Base-by-base conservation (phyloP, 2,329 filamentous ascomycete genomes). In the Diaporthe destruens region DNA sequence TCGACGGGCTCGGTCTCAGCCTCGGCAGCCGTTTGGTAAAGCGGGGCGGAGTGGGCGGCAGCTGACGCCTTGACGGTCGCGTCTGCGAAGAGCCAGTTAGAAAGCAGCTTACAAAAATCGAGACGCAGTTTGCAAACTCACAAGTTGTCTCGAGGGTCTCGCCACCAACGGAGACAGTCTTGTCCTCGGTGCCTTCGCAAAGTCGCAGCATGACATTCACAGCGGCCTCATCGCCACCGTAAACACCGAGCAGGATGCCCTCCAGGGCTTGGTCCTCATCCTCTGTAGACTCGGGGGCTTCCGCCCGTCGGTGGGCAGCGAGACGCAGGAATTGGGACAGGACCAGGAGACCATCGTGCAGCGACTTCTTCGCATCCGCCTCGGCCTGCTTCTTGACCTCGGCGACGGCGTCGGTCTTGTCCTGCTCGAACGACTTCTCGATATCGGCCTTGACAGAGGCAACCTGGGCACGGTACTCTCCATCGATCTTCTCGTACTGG, bases 201-300 rank as follows among this genome's bases (percentile, higher is more conserved):
- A 97, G 86, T 85, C 93, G 95, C 79, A 94, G 83, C 84, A 94
- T 94, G 71, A 92, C 90, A 69, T 89, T 85, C 32, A 96, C 93
- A 66, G 93, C 94, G 76, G 85, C 87, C 75, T 93, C 89, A 78
- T 96, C 93, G 59, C 94, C 94, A 57, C 90, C 90, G 82, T 97
- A 96, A 42, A 96, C 92, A 74, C 92, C 88, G 59, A 95, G 86
- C 72, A 97, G 86, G 44, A 94, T 91, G 68, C 93, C 93, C 83
- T 97, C 94, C 73, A 96, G 91, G 47, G 93, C 94, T 82, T 91
- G 90, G 82, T 91, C 94, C 84, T 96, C 93, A 72, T 95, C 93
- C 6, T 87, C 81, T 53, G 85, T 83, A 61, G 89, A 87, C 77
- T 93, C 88, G 70, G 85, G 88, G 75, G 93, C 93, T 79, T 94